Percentiles rank a stretch among this genome's conserved stretches.
These are phyloP conservation scores for Aphanomyces astaci DNA, from an alignment of 352 stramenopile genomes.

Conservation along the genomic window DNA sequence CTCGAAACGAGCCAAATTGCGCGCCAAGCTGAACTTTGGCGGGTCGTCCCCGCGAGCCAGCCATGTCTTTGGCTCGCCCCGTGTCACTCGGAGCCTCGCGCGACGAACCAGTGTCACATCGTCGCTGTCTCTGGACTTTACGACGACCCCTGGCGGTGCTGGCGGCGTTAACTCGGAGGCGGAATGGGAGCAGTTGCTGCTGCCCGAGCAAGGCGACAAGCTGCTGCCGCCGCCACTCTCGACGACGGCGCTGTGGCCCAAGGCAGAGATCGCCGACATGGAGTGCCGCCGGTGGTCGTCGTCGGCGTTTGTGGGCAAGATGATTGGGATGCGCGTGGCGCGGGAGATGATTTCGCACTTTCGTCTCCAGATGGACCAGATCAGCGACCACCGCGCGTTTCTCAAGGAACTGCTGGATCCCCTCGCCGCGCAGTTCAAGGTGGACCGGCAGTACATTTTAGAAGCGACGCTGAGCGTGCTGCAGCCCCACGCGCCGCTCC, in stretches of 20 bases:
- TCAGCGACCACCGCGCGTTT: constrained; percentile 47
- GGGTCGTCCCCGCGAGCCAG: neutral
- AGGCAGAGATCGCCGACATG: constrained; percentile 77
- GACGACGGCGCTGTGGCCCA: constrained; percentile 54
- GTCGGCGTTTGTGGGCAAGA: constrained; percentile 79
- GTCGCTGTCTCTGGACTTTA: constrained; percentile 10
- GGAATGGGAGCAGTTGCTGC: constrained; percentile 10
- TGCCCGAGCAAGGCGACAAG: neutral
- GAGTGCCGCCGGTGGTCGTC: constrained; percentile 79
- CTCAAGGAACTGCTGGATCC: constrained; percentile 64
- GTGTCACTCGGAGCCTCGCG: neutral
- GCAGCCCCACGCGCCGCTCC: constrained; percentile 69
- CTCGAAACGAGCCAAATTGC: neutral
- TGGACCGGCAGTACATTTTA: constrained; percentile 70
- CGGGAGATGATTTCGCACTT: constrained; percentile 82
- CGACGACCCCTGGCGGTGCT: too few relatives aligned
- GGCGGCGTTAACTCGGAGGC: too few relatives aligned
- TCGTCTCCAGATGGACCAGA: constrained; percentile 43
- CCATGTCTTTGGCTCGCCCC: constrained; percentile 17
- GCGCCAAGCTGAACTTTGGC: neutral
- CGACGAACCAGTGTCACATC: neutral
- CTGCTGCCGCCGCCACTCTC: too few relatives aligned
- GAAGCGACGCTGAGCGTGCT: constrained; percentile 70
- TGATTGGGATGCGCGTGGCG: constrained; percentile 76
- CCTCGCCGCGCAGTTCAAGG: constrained; percentile 68